Conservation (phyloP, 768 basidiomycete species). For the Tricholoma hemisulphureum region DNA sequence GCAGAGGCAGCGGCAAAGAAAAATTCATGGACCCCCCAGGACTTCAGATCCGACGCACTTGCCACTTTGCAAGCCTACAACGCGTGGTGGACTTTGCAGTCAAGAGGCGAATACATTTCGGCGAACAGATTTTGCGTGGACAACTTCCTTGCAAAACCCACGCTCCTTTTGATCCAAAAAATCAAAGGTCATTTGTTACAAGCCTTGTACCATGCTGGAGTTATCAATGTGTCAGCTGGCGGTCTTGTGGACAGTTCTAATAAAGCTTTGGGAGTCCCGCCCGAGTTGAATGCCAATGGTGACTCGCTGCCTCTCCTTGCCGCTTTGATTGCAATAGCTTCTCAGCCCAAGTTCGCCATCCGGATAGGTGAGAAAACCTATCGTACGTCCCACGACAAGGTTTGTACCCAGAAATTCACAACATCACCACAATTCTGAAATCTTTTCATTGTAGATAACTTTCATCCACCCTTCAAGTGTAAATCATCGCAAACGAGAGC, state of each 20-base stretch:
- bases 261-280: slow-evolving; percentile 49
- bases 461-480: slow-evolving; percentile 87
- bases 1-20: slow-evolving; percentile 69
- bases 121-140: slow-evolving; percentile 79
- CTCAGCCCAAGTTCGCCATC: slow-evolving; percentile 89
- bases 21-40: slow-evolving; percentile 70
- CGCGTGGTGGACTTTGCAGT: slow-evolving; percentile 74
- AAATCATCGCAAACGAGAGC: slow-evolving; percentile 62
- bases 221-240: slow-evolving; percentile 79
- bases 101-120: slow-evolving; percentile 54
- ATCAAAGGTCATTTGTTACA: slow-evolving; percentile 77
- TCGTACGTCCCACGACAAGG: slow-evolving; percentile 83
- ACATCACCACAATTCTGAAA: slow-evolving; percentile 2
- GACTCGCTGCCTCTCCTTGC: slow-evolving; percentile 74
- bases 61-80: slow-evolving; percentile 80
- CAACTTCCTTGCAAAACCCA: slow-evolving; percentile 89
- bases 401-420: slow-evolving; percentile 28
- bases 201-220: slow-evolving; percentile 74
- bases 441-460: slow-evolving; percentile 46
- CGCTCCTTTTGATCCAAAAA: slow-evolving; percentile 75
- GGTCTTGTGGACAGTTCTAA: slow-evolving; percentile 39
- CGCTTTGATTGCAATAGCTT: slow-evolving; percentile 80
- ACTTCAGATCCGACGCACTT: slow-evolving; percentile 84
- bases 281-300: slow-evolving; percentile 69
- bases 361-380: slow-evolving; percentile 63